A percentile compares a stretch with the other conserved stretches of the same genome.
Evolutionary conservation across 257 asterid species (phyloP).

Genomic region (Capsicum chinense): DNA sequence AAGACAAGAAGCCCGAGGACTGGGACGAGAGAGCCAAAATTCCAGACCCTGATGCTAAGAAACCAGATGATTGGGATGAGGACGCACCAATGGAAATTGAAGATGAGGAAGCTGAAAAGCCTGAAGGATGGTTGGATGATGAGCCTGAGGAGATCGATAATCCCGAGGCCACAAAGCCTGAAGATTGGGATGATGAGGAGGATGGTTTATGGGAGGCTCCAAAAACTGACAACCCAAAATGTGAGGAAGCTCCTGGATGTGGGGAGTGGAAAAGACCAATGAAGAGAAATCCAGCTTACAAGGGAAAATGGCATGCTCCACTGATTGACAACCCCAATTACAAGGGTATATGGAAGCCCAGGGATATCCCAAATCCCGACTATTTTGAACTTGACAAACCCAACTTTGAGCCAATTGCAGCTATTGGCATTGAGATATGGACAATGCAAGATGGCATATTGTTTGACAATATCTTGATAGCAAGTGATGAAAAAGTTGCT

Average conservation of each 20-base stretch:
- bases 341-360: slow-evolving; percentile 97
- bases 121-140: slow-evolving; percentile 98
- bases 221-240: slow-evolving; percentile 77
- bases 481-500: slow-evolving; percentile 67
- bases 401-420: slow-evolving; percentile 90
- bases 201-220: slow-evolving; percentile 99
- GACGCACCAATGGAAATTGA: slow-evolving; percentile 86
- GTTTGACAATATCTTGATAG: slow-evolving; percentile 85
- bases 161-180: slow-evolving; percentile 90
- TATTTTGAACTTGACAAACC: slow-evolving; percentile 82
- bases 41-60: slow-evolving; percentile 89
- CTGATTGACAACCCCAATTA: slow-evolving; percentile 84
- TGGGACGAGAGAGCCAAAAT: slow-evolving; percentile 97
- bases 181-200: slow-evolving; percentile 98
- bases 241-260: slow-evolving; percentile 88
- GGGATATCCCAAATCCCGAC: slow-evolving; percentile 77
- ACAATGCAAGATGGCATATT: slow-evolving; percentile 95
- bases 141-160: slow-evolving; percentile 97
- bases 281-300: slow-evolving; percentile 88
- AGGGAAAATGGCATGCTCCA: slow-evolving; percentile 92
- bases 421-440: slow-evolving; percentile 97
- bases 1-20: slow-evolving; percentile 92
- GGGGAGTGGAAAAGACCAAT: slow-evolving; percentile 94
- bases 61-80: slow-evolving; percentile 99
- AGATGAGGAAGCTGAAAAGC: slow-evolving; percentile 88